Percentiles rank a stretch among this genome's conserved stretches.
Evolutionary conservation across 768 basidiomycete species (phyloP).

Genomic region (Dioszegia crocea): DNA sequence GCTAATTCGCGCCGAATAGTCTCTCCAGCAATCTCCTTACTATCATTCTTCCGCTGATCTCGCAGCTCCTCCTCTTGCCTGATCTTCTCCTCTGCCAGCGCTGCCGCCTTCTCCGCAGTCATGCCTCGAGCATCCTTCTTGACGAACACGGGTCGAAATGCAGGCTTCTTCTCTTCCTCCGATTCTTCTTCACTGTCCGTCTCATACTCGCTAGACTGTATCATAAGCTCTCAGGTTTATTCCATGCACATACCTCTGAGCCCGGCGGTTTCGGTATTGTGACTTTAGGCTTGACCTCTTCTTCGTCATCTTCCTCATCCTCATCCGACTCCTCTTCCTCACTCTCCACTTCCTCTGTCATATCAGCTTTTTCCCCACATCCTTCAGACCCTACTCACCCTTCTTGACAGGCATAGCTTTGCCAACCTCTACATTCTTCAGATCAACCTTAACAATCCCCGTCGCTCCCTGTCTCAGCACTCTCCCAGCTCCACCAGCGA

Average conservation of each 20-base stretch:
- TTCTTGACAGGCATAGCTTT: conserved; percentile 18
- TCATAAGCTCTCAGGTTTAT: conserved; percentile 12
- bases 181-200: conserved; percentile 68
- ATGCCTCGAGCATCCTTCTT: conserved; percentile 57
- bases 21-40: conserved; percentile 88
- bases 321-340: conserved; percentile 42
- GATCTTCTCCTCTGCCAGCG: conserved; percentile 71
- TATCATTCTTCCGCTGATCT: conserved; percentile 79
- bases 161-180: conserved; percentile 58
- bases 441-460: conserved; percentile 33
- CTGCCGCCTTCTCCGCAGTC: conserved; percentile 53
- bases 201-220: conserved; percentile 73
- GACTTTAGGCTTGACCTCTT: conserved; percentile 19
- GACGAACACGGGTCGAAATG: conserved; percentile 89
- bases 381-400: conserved; percentile 6
- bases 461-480: conserved; percentile 19
- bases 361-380: background rate
- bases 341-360: conserved; percentile 14
- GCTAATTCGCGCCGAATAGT: conserved; percentile 85
- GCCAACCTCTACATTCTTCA: conserved; percentile 43
- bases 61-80: conserved; percentile 67
- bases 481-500: conserved; percentile 47
- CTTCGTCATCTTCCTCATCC: conserved; percentile 41
- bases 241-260: conserved; percentile 20
- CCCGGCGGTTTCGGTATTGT: conserved; percentile 15